Conservation (phyloP, 2,329 filamentous ascomycete genomes). For the Apiospora phragmitis region DNA sequence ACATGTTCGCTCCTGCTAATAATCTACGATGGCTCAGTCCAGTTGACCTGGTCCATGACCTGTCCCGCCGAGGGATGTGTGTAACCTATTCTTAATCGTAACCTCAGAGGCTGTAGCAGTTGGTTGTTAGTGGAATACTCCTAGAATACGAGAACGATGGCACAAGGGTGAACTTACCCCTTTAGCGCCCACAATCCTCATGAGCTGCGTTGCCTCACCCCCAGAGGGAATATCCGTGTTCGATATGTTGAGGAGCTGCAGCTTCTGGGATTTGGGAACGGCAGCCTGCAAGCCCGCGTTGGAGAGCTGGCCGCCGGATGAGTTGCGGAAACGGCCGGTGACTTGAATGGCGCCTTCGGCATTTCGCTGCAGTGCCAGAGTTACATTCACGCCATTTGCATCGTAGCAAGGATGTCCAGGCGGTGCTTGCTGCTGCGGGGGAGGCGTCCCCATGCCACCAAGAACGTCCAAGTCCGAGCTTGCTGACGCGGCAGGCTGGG, state of each 20-base stretch:
- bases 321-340: slow-evolving; percentile 81
- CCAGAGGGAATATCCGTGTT: slow-evolving; percentile 74
- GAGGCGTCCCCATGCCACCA: slow-evolving; percentile 48
- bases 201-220: slow-evolving; percentile 83
- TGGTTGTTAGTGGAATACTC: slow-evolving; percentile 20
- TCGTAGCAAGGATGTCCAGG: slow-evolving; percentile 74
- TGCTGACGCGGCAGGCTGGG: slow-evolving; percentile 46
- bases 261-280: slow-evolving; percentile 92
- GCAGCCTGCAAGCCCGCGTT: slow-evolving; percentile 88
- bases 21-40: slow-evolving; percentile 70
- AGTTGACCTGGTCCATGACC: slow-evolving; percentile 92
- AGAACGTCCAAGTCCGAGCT: slow-evolving; percentile 51
- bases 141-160: slow-evolving; percentile 12
- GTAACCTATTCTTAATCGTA: slow-evolving; percentile 85
- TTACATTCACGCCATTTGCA: slow-evolving; percentile 80
- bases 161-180: slow-evolving; percentile 67
- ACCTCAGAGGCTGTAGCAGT: slow-evolving; percentile 68
- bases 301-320: slow-evolving; percentile 63
- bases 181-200: slow-evolving; percentile 82
- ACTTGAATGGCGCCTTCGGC: slow-evolving; percentile 79
- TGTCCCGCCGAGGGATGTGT: slow-evolving; percentile 67
- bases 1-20: slow-evolving; percentile 2
- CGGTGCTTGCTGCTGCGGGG: slow-evolving; percentile 45
- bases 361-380: slow-evolving; percentile 81
- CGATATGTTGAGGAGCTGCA: slow-evolving; percentile 89